A percentile compares a stretch with the other conserved stretches of the same genome.
phyloP scores from a whole-genome alignment of 768 basidiomycete genomes.

The Exsudoporus frostii region DNA sequence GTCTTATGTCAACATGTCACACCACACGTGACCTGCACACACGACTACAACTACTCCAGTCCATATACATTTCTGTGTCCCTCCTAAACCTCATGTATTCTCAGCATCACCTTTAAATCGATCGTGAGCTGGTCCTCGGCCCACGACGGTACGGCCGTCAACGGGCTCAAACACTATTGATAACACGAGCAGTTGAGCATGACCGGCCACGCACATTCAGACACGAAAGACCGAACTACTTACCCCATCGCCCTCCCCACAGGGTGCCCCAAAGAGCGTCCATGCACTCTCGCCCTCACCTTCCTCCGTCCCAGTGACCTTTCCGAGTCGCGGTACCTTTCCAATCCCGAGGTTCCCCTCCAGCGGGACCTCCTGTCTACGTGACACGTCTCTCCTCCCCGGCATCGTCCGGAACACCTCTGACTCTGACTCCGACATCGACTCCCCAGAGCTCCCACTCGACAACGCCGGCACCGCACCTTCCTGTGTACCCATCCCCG shows the following conservation, averaged over 20 bases:
- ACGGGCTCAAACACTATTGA: slow-evolving; percentile 3
- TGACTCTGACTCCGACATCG: slow-evolving; percentile 4
- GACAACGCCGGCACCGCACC: slow-evolving; percentile 7
- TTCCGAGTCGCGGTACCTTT: neutral
- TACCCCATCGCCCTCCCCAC: neutral
- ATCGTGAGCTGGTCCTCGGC: slow-evolving; percentile 13
- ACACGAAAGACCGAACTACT: neutral
- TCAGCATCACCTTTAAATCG: neutral
- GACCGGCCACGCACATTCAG: too few relatives aligned
- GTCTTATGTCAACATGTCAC: slow-evolving; percentile 5
- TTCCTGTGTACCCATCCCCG: neutral
- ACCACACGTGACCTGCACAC: too few relatives aligned
- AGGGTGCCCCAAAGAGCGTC: neutral
- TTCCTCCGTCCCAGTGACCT: neutral
- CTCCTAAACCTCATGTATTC: neutral
- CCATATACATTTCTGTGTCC: neutral
- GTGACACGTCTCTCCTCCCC: neutral
- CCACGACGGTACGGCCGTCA: neutral
- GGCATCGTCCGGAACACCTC: slow-evolving; percentile 3
- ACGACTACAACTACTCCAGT: too few relatives aligned
- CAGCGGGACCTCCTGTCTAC: neutral
- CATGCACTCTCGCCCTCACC: neutral
- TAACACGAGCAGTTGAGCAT: neutral
- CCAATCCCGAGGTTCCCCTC: slow-evolving; percentile 8
- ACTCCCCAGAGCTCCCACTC: slow-evolving; percentile 11